phyloP scores from a whole-genome alignment of 345 rosid species.

The Stellera chamaejasme region DNA sequence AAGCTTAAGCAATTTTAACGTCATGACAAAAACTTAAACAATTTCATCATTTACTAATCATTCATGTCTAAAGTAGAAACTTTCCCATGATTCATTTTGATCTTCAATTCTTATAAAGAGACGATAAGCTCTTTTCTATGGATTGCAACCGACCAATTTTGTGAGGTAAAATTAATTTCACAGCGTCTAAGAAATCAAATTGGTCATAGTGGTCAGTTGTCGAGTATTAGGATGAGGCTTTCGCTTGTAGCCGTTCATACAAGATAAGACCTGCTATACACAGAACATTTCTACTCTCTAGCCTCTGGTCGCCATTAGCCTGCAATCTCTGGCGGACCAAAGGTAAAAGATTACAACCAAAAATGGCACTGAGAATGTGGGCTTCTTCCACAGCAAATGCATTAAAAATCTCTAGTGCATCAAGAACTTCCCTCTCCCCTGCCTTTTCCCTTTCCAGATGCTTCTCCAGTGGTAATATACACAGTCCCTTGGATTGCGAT shows the following conservation, averaged over 20 bases:
- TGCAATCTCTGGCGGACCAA: conserved; percentile 15
- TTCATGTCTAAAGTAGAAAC: too few species aligned
- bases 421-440: conserved; percentile 37
- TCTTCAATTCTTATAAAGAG: too few species aligned
- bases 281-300: conserved; percentile 1
- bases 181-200: too few species aligned
- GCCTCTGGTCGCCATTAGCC: conserved; percentile 6
- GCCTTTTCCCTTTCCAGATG: conserved; percentile 63
- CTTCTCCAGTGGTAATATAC: conserved; percentile 57
- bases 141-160: too few species aligned
- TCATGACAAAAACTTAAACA: too few species aligned
- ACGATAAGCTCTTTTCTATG: too few species aligned
- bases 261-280: conserved; percentile 29
- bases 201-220: not conserved
- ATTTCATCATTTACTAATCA: too few species aligned
- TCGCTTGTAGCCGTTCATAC: conserved; percentile 67
- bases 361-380: conserved; percentile 93
- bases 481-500: not conserved
- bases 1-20: too few species aligned
- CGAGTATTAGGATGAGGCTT: conserved; percentile 53
- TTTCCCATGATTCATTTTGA: too few species aligned
- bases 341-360: conserved; percentile 5
- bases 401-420: conserved; percentile 50
- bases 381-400: conserved; percentile 94
- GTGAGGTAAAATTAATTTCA: too few species aligned